Base-by-base conservation (phyloP, 169 alveolate species). In the Cryptosporidium sp. region DNA sequence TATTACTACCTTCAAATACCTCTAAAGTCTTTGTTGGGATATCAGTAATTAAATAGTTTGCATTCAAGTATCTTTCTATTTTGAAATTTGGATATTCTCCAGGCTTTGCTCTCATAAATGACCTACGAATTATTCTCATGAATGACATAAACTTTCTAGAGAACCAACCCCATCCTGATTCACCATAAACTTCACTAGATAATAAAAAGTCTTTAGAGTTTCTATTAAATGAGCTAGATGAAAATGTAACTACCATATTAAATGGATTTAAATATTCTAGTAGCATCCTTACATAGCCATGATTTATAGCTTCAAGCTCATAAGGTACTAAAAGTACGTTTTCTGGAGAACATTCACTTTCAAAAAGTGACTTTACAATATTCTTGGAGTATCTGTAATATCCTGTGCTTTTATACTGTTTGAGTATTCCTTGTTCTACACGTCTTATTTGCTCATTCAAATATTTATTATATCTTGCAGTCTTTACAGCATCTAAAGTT, bases 181-280 rank as follows among this genome's bases (percentile, higher is more conserved):
- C 85, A 7, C 85, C 85, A 26, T 51, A 71, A 18, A 51, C 44
- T 23, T 71, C 51, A 51, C 67, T 71, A 16, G 85, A 71, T 12
- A 71, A 60, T 52, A 71, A 51, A 71, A 71, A 71, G 85, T 71
- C 85, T 16, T 44, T 44, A 21, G 85, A 71, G 44, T 71, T 71
- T 52, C 85, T 71, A 9, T 21, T 7, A 23, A 71, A 71, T 18
- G 85, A 51, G 37, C 48, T 71, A 6, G 85, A 51, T 16, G 85
- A 71, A 31, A 71, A 51, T 8, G 67, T 51, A 6, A 71, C 2
- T 8, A 35, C 52, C 85, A 71, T 71, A 31, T 71, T 71, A 52
- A 33, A 71, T 23, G 85, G 85, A n/a, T 71, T 71, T 21, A 71
- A 10, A 35, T 71, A 51, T 9, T 56, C 67, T 21, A 71, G 29